Percentiles rank a stretch among this genome's conserved stretches.
These are phyloP conservation scores for Penicillium arizonense DNA, from an alignment of 495 filamentous ascomycete genomes.

Conservation along the genomic window DNA sequence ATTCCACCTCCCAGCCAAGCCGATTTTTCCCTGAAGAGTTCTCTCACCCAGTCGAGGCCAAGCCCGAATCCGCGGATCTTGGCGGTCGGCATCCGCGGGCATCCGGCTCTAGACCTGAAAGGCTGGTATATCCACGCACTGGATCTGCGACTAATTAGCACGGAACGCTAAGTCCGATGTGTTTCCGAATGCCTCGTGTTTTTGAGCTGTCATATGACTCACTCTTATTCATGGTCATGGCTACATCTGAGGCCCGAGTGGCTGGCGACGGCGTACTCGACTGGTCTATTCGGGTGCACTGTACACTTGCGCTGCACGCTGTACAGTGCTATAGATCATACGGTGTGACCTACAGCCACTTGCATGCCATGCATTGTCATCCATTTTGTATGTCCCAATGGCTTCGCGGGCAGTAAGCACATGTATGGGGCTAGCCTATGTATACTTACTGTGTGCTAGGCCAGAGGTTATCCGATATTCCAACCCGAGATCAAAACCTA, in stretches of 20 bases:
- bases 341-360: not conserved
- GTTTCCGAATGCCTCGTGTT: conserved; percentile 5
- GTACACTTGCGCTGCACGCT: not conserved
- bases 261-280: too few species aligned
- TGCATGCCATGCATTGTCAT: not conserved
- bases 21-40: too few species aligned
- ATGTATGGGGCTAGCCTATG: not conserved
- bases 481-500: too few species aligned
- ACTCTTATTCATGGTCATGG: not conserved
- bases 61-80: conserved; percentile 25
- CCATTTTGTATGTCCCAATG: not conserved
- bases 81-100: conserved; percentile 26
- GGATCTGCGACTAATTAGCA: not conserved
- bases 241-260: too few species aligned
- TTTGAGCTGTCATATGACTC: conserved; percentile 1
- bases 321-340: not conserved
- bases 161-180: conserved; percentile 7
- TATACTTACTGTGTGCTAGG: too few species aligned
- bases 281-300: not conserved
- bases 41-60: conserved; percentile 11
- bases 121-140: conserved; percentile 15
- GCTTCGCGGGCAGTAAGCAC: not conserved
- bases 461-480: too few species aligned
- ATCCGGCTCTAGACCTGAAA: conserved; percentile 19
- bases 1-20: not conserved